Base-by-base conservation (phyloP, 2,329 filamentous ascomycete species). In the Apiospora sp. region DNA sequence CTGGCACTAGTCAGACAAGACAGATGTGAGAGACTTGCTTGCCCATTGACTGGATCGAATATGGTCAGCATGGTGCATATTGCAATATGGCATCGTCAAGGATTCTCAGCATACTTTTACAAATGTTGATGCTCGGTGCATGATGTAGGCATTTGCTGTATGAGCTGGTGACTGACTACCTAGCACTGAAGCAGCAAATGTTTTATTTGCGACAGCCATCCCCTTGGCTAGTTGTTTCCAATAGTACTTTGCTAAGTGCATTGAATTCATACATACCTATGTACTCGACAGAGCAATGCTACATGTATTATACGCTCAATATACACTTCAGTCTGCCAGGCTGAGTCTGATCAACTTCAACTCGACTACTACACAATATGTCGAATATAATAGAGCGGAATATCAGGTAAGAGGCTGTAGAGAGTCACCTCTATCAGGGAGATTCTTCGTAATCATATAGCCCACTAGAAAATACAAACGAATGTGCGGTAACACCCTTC, bases 381-480 rank as follows among this genome's bases (percentile, higher is more conserved):
- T 41, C 37, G 37, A 41, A 10, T 22, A 24, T 10, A n/a, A 2
- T 22, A 37, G 10, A 64, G 58, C 34, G 34, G 58, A 64, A 19
- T n/a, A 41, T 10, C 58, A 41, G 30, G 19, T 34, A 64, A 1
- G 34, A 41, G 10, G 22, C 58, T 14, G 30, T 24, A 24, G 4
- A 41, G 34, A 64, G 34, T 22, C 34, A 41, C 41, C 8, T n/a
- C 19, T 64, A 64, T 37, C 34, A n/a, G 41, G 24, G 19, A 41
- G n/a, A n/a, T 64, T 30, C 58, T 41, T 34, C 41, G 30, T 64
- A 64, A 14, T 64, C 34, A 41, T 13, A 4, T 37, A 37, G n/a
- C 58, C 58, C 58, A 37, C 34, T 34, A 34, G 41, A 64, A 64
- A 64, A 13, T 41, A 69, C 27, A 49, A 69, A 37, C 44, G 43